Conservation (phyloP, 345 rosid genomes). For the Turritis glabra region DNA sequence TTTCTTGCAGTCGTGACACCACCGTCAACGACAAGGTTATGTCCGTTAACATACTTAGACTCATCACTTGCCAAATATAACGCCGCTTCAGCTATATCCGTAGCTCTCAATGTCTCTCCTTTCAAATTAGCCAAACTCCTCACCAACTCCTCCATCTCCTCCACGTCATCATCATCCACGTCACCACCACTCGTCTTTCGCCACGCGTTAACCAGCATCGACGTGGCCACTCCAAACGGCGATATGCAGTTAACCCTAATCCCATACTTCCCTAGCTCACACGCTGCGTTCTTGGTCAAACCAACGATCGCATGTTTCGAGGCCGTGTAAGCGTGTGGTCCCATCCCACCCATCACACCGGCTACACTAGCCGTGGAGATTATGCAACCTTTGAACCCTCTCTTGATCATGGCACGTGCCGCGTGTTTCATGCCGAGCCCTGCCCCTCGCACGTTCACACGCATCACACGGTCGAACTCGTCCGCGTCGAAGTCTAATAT, state of each 20-base stretch:
- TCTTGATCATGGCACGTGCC: conserved; percentile 65
- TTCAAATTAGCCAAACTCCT: conserved; percentile 60
- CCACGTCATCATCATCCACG: conserved; percentile 51
- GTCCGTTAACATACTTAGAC: conserved; percentile 82
- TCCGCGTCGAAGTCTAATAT: conserved; percentile 61
- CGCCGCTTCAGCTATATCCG: conserved; percentile 83
- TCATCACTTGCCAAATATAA: conserved; percentile 81
- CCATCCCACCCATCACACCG: conserved; percentile 81
- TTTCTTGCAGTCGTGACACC: conserved; percentile 74
- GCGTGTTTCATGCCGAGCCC: conserved; percentile 85
- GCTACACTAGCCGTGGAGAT: conserved; percentile 83
- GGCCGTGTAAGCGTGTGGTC: conserved; percentile 87
- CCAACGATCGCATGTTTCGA: conserved; percentile 90
- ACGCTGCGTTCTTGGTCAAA: conserved; percentile 73
- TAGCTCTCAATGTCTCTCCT: conserved; percentile 59
- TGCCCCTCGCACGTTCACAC: conserved; percentile 63
- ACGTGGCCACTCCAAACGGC: conserved; percentile 86
- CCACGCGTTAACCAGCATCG: conserved; percentile 75
- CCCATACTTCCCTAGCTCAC: conserved; percentile 74
- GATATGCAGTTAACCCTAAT: conserved; percentile 84
- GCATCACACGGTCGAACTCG: conserved; percentile 71
- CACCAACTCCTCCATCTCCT: conserved; percentile 69
- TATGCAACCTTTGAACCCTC: conserved; percentile 59
- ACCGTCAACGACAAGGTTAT: conserved; percentile 88
- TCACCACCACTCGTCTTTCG: conserved; percentile 42